Base-by-base conservation (phyloP, 2,329 filamentous ascomycete species). In the Diatrype stigma region DNA sequence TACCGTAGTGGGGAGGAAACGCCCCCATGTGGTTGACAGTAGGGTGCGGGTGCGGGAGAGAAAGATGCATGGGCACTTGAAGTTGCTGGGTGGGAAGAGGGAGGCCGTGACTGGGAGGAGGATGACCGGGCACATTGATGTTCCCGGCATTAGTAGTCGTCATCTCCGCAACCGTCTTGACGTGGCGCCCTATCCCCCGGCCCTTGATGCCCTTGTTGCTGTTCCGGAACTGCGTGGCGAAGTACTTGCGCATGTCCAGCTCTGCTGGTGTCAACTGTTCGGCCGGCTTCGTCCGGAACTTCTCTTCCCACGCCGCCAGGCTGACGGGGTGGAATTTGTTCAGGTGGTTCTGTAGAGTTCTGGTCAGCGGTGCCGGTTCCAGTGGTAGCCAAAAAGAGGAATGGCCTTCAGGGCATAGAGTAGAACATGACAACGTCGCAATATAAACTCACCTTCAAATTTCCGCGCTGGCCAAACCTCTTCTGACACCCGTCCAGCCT, bases 121-220 rank as follows among this genome's bases (percentile, higher is more conserved):
- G 60, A 37, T 60, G 63, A 11, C 65, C 62, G 35, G 60, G 53
- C 19, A 57, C 35, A 50, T 19, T 50, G 35, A 57, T 57, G 10
- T 50, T 56, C 59, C 66, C 70, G 21, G 55, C n/a, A n/a, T n/a
- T n/a, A n/a, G n/a, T 54, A 47, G 59, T 65, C 17, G 61, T 60
- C 44, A 54, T 53, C 51, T 49, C 59, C 46, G 52, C 42, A 16
- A 56, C 44, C 23, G 59, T 57, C 44, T 66, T 67, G 49, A 91
- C 86, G 51, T 84, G 84, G 51, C 90, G 79, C 60, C 92, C 89
- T 66, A 93, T 94, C 42, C 94, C 94, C 44, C 94, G 85, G 11
- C 94, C 94, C 71, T 96, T 97, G 76, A 97, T 96, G 1, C 94
- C 94, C 70, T 96, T 96, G 79, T 97, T 97, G 72, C 88, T 92